Evolutionary conservation across 2,329 filamentous ascomycete genomes (phyloP).

Genomic region (Aaosphaeria pasadenensis): DNA sequence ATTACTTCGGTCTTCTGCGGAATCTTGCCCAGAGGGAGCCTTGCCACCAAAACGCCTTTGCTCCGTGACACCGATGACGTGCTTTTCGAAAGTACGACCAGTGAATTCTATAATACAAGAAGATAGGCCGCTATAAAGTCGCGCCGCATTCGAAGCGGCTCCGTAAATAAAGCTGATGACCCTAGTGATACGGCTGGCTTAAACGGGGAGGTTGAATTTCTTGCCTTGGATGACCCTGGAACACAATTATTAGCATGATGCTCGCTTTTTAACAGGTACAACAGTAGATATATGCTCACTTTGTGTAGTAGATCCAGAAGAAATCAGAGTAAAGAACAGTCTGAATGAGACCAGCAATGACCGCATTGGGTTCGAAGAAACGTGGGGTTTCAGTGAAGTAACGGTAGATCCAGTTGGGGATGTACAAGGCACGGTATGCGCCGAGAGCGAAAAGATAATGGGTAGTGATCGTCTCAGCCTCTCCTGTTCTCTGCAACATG

Average conservation of each 20-base stretch:
- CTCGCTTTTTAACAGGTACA: background rate
- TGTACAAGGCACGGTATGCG: slow-evolving; percentile 88
- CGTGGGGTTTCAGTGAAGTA: slow-evolving; percentile 68
- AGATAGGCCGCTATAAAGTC: background rate
- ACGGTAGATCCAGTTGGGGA: slow-evolving; percentile 96
- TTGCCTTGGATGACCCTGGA: slow-evolving; percentile 51
- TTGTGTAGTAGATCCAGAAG: slow-evolving; percentile 99
- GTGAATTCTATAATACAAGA: slow-evolving; percentile 6
- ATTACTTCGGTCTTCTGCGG: too few relatives aligned
- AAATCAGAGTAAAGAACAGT: slow-evolving; percentile 97
- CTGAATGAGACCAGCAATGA: slow-evolving; percentile 86
- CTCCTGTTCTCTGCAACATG: slow-evolving; percentile 95
- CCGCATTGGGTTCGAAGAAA: slow-evolving; percentile 82
- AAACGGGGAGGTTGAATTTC: slow-evolving; percentile 54
- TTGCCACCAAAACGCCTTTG: background rate
- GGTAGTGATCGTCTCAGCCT: slow-evolving; percentile 98
- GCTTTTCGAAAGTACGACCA: background rate
- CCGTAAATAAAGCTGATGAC: too few relatives aligned
- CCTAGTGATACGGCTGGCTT: slow-evolving; percentile 8
- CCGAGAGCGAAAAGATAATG: slow-evolving; percentile 96
- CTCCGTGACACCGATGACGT: background rate
- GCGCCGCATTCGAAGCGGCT: too few relatives aligned
- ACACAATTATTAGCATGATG: slow-evolving; percentile 8
- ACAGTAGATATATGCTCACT: slow-evolving; percentile 51
- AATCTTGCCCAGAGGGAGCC: too few relatives aligned